Evolutionary conservation across 73 alveolate genomes (phyloP), one percentile per base, ranked within the genome.

Genomic region (Stentor coeruleus): DNA sequence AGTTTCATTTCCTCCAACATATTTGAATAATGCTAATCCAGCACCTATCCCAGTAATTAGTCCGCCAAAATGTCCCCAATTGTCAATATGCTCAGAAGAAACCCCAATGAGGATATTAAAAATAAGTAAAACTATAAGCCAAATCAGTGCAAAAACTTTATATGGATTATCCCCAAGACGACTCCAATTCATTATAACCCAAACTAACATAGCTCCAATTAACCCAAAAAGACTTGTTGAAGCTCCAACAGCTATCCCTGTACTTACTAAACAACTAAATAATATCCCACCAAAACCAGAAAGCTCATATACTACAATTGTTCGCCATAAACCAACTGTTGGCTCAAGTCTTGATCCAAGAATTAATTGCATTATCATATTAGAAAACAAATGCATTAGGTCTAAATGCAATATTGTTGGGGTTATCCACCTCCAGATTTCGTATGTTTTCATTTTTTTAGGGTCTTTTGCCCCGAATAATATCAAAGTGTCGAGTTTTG

Each of bases 321-420:
- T 82, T 82, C 91, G 80, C 58, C 40, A 42, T 58, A 77, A 38
- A 59, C 87, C 87, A 28, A 76, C 83, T 20, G 91, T 82, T 2
- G 87, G 57, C 82, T 85, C 91, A 4, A 85, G 41, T 39, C 77
- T 80, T 35, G 80, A 85, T 38, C 91, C 91, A 39, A 81, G 82
- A 58, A 81, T 81, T 35, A 85, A 28, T 59, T 85, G 66, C 35
- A 82, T 81, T 15, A 59, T 57, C 88, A 89, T 59, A 81, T 88
- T 91, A 40, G 83, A 87, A 30, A 89, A 58, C 40, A 92, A 84
- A 72, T 92, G 96, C 66, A 84, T 28, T 39, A 92, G 76, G 39
- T 91, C 87, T 3, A 87, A 90, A 81, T 92, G 97, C 40, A 92
- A 85, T 74, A 90, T 59, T 66, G 84, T 84, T n/a, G 97, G 97